These are phyloP conservation scores for Russula sp. DNA, from an alignment of 768 basidiomycete species.

Conservation along the genomic window DNA sequence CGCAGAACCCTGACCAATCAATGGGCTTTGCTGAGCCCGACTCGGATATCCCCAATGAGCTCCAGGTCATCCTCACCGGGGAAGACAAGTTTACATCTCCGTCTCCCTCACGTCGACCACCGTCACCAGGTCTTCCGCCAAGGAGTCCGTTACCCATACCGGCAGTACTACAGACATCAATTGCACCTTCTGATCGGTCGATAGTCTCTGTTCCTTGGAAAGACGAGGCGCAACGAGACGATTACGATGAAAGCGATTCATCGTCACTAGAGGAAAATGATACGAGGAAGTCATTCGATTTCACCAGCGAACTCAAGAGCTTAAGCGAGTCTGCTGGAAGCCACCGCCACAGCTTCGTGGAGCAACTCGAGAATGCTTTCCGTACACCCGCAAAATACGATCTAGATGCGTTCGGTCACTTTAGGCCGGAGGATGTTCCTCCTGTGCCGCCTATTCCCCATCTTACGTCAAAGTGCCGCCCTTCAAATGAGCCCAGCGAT, in stretches of 20 bases:
- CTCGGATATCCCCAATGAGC: slow-evolving; percentile 78
- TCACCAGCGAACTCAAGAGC: slow-evolving; percentile 71
- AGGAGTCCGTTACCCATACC: slow-evolving; percentile 41
- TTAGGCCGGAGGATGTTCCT: slow-evolving; percentile 40
- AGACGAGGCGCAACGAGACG: slow-evolving; percentile 44
- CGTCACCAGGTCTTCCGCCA: slow-evolving; percentile 47
- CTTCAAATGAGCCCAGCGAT: slow-evolving; percentile 28
- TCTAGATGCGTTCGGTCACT: slow-evolving; percentile 45
- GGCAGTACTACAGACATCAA: slow-evolving; percentile 3
- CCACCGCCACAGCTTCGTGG: slow-evolving; percentile 72
- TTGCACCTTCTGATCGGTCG: slow-evolving; percentile 35
- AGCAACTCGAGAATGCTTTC: slow-evolving; percentile 77
- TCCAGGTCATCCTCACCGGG: slow-evolving; percentile 57
- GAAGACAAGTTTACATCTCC: slow-evolving; percentile 39
- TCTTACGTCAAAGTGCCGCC: slow-evolving; percentile 15
- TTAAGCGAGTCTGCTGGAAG: slow-evolving; percentile 68
- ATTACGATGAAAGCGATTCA: slow-evolving; percentile 43
- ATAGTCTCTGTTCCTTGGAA: slow-evolving; percentile 46
- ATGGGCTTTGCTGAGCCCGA: slow-evolving; percentile 61
- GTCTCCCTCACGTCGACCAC: slow-evolving; percentile 27
- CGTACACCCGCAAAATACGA: slow-evolving; percentile 70
- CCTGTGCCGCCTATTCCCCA: slow-evolving; percentile 53
- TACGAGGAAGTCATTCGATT: slow-evolving; percentile 80
- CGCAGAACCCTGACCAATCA: slow-evolving; percentile 44
- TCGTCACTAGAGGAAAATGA: slow-evolving; percentile 52